Conservation (phyloP, 2,329 filamentous ascomycete genomes). For the Thielaviopsis populi region DNA sequence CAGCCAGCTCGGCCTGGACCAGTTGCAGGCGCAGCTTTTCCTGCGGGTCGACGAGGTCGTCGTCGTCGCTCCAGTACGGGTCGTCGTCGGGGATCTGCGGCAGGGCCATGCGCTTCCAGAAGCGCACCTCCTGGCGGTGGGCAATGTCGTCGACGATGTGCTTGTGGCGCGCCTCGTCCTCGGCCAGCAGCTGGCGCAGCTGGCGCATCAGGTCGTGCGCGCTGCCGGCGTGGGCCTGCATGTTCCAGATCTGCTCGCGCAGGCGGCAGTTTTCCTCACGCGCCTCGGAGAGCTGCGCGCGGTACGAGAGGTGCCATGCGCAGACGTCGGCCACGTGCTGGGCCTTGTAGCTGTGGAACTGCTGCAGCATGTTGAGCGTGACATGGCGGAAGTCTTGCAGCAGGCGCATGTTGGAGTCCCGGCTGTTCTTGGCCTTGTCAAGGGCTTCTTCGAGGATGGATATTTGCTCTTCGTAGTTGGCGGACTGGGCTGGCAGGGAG, state of each 20-base stretch:
- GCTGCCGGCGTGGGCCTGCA: constrained; percentile 43
- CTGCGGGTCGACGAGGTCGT: constrained; percentile 45
- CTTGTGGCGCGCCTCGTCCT: constrained; percentile 39
- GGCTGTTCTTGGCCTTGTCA: constrained; percentile 44
- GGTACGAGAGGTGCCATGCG: constrained; percentile 51
- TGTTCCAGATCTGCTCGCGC: constrained; percentile 51
- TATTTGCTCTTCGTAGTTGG: constrained; percentile 45
- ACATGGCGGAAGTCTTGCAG: constrained; percentile 43
- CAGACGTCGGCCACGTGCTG: constrained; percentile 46
- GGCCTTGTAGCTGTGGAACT: constrained; percentile 51
- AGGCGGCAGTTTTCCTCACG: constrained; percentile 48
- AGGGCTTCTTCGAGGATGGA: constrained; percentile 47
- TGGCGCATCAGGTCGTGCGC: constrained; percentile 43
- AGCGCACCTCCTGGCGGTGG: constrained; percentile 42
- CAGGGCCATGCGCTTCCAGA: constrained; percentile 54
- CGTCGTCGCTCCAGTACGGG: constrained; percentile 48
- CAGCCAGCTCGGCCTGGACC: constrained; percentile 25
- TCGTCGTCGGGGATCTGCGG: constrained; percentile 45
- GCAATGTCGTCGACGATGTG: constrained; percentile 37
- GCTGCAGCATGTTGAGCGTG: constrained; percentile 42
- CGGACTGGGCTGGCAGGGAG: constrained; percentile 34
- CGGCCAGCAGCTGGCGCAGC: constrained; percentile 42
- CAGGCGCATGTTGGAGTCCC: constrained; percentile 44
- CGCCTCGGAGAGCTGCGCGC: constrained; percentile 47
- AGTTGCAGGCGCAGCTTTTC: constrained; percentile 41